Evolutionary conservation across 2,329 filamentous ascomycete genomes (phyloP).

Genomic region (Penicillium thymicola): DNA sequence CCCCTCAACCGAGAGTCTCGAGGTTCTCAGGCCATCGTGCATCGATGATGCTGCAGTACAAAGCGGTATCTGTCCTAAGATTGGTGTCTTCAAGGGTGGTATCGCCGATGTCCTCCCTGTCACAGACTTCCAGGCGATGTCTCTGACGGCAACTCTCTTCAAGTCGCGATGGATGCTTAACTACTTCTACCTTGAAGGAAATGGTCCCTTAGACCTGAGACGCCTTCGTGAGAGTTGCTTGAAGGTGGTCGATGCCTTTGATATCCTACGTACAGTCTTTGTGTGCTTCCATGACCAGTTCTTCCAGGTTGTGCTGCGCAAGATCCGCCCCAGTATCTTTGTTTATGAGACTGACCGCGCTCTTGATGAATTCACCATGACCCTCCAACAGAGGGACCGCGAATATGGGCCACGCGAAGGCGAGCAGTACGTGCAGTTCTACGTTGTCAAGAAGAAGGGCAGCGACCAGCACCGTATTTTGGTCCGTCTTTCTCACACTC

Average conservation of each 20-base stretch:
- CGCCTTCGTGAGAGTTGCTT: slow-evolving; percentile 42
- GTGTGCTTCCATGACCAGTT: slow-evolving; percentile 51
- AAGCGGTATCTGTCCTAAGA: slow-evolving; percentile 49
- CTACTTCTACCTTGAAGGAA: slow-evolving; percentile 59
- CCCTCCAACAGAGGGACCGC: slow-evolving; percentile 56
- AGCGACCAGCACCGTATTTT: slow-evolving; percentile 48
- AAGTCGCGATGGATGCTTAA: slow-evolving; percentile 42
- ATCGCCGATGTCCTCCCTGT: slow-evolving; percentile 58
- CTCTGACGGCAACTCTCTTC: slow-evolving; percentile 36
- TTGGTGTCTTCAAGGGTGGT: slow-evolving; percentile 51
- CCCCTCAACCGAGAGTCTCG: slow-evolving; percentile 25
- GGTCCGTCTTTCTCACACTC: slow-evolving; percentile 64
- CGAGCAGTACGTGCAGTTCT: slow-evolving; percentile 60
- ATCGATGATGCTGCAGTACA: slow-evolving; percentile 43
- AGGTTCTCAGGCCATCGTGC: slow-evolving; percentile 23
- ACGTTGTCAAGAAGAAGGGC: slow-evolving; percentile 47
- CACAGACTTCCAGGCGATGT: slow-evolving; percentile 47
- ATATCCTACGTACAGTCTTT: slow-evolving; percentile 66
- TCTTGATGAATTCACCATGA: slow-evolving; percentile 51
- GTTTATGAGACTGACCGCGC: slow-evolving; percentile 53
- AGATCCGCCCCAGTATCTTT: slow-evolving; percentile 51
- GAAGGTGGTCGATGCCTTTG: slow-evolving; percentile 58
- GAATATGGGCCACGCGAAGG: slow-evolving; percentile 56
- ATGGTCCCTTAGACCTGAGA: slow-evolving; percentile 47
- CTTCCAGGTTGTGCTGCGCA: slow-evolving; percentile 57